phyloP scores from a whole-genome alignment of 164 flowering plant species.

The Saururus chinensis region DNA sequence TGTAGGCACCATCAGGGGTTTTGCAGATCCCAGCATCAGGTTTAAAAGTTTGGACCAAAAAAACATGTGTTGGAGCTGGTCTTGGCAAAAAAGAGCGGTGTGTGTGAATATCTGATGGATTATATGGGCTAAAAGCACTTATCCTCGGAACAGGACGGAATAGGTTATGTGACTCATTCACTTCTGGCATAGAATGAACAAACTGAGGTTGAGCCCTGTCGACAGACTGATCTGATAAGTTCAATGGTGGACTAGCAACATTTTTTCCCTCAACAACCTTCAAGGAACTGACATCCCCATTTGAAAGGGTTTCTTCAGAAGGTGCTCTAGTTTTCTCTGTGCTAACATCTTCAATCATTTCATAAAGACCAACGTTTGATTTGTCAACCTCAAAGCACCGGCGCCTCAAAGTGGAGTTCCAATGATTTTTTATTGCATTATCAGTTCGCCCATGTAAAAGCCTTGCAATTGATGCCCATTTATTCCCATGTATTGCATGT shows the following conservation, averaged over 20 bases:
- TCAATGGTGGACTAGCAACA: conserved; percentile 28
- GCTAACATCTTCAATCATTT: conserved; percentile 37
- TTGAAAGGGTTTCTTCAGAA: conserved; percentile 73
- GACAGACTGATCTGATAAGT: conserved; percentile 16
- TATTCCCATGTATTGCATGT: conserved; percentile 85
- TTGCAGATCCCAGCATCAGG: conserved; percentile 37
- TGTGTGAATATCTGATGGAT: conserved; percentile 23
- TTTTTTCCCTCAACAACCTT: conserved; percentile 44
- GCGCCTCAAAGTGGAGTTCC: conserved; percentile 87
- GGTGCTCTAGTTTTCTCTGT: conserved; percentile 56
- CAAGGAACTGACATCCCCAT: conserved; percentile 37
- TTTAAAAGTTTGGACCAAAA: conserved; percentile 28
- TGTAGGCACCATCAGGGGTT: conserved; percentile 31
- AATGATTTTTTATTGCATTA: conserved; percentile 87
- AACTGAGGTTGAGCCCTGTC: conserved; percentile 17
- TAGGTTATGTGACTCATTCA: conserved; percentile 30
- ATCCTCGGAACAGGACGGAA: conserved; percentile 65
- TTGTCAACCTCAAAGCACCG: conserved; percentile 29
- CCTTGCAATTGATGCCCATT: conserved; percentile 83
- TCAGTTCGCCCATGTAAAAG: conserved; percentile 85
- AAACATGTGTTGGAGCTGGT: conserved; percentile 24
- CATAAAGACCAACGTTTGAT: conserved; percentile 20
- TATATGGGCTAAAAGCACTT: conserved; percentile 58
- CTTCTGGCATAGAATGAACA: conserved; percentile 15
- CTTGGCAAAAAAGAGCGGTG: conserved; percentile 14